Evolutionary conservation across 1,284 basidiomycete species (phyloP), one percentile per base, ranked within the genome.

Genomic region (Melanopsichium pennsylvanicum): DNA sequence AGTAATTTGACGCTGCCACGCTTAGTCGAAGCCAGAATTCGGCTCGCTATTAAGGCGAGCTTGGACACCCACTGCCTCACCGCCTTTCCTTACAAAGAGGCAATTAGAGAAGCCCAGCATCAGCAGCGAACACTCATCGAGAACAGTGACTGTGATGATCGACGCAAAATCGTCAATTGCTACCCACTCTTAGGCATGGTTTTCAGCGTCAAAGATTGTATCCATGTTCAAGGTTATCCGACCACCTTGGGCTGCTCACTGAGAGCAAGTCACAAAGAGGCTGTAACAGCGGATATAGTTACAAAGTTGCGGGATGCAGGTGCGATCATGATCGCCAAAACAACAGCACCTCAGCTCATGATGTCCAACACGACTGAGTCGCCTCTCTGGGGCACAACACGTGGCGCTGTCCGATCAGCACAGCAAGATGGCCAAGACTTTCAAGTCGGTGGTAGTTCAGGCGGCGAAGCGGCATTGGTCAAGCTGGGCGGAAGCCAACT

Each of bases 171-270:
- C 5, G 4, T 52, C 18, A 19, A 21, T 9, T 6, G 40, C 18
- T 39, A 33, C 8, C 61, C 58, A 3, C 46, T 74, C 2, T 34
- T 57, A 2, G 70, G 68, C 2, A 35, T 74, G 0, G 61, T 71
- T 19, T 58, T 74, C 19, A 70, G 67, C 37, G 58, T 74, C 32
- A 74, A 75, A 44, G 71, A 68, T 26, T 74, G 74, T 38, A 60
- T 74, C 16, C 45, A 60, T n/a, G 45, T 73, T 15, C 0, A 49
- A 25, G 72, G 64, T 9, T 21, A 37, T 0, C 43, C 66, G 0
- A 69, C 58, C 2, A 62, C 73, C 6, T 23, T 71, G 5, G 74
- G 74, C 6, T 68, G 67, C 27, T 55, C 67, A 11, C 43, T 41
- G 13, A 52, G 71, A 16, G 54, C 54, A 11, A 38, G n/a, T 3